Base-by-base conservation (phyloP, 148 eudicot species). In the Rhododendron williamsianum region DNA sequence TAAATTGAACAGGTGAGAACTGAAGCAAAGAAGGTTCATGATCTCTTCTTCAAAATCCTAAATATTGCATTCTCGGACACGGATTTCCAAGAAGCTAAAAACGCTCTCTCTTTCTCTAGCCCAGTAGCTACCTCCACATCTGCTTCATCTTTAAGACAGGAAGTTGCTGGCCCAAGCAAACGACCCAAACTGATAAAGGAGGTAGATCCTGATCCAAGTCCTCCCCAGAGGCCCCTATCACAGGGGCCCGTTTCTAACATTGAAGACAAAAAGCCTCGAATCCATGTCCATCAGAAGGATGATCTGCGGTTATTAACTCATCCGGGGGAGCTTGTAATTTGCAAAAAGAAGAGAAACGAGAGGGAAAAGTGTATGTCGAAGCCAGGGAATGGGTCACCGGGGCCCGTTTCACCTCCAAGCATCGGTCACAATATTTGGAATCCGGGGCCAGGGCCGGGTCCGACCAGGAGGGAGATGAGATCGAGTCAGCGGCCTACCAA, bases 321-420 rank as follows among this genome's bases (percentile, higher is more conserved):
- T 85, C 99, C 99, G 0, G 99, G 98, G 45, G 99, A 95, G 52
- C 90, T 97, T 82, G 99, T 97, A 38, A 93, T 94, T 52, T 95
- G 98, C 89, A 97, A 97, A 89, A 94, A 91, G 90, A 97, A 91
- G 91, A 93, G 99, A 84, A 97, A 95, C 81, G 99, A 97, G 60
- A 72, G 98, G 84, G 98, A 97, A 77, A 97, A 93, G 85, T 88
- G 91, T 2, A 82, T 81, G 41, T 85, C 84, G 23, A 94, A 85
- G 85, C 87, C 93, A 0, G 93, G 95, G 45, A 88, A 87, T 23
- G 92, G 91, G 41, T 91, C 93, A 18, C 89, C 90, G 3, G 95
- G 97, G 13, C 99, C 96, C 0, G 90, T 94, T 4, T 97, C 99
- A 3, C 97, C 97, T 13, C 89, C 94, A 81, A 91, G 96, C 76